These are phyloP conservation scores for Thelonectria blattea DNA, from an alignment of 2,329 filamentous ascomycete species.

Conservation along the genomic window DNA sequence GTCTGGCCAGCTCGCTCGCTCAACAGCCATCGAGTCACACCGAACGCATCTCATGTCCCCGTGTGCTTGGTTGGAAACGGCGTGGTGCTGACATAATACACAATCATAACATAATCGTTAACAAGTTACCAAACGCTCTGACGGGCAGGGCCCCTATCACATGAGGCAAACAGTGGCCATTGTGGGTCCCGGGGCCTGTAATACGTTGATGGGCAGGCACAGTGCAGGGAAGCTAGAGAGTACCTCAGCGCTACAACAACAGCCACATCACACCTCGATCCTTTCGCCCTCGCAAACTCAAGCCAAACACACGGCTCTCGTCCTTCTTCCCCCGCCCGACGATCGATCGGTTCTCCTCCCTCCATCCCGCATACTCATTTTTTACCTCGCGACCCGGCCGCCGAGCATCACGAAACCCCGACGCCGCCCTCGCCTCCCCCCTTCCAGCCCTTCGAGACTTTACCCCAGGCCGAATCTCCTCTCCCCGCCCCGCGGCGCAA, in stretches of 20 bases:
- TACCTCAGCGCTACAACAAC: slow-evolving; percentile 23
- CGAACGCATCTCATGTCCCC: background rate
- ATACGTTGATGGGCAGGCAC: slow-evolving; percentile 13
- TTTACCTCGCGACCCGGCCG: slow-evolving; percentile 1
- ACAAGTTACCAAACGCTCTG: background rate
- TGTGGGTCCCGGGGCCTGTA: background rate
- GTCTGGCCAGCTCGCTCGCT: background rate
- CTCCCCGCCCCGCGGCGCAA: slow-evolving; percentile 24
- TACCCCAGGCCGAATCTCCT: slow-evolving; percentile 16
- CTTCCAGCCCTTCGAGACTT: slow-evolving; percentile 1
- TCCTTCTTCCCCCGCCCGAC: slow-evolving; percentile 19
- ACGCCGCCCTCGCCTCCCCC: background rate
- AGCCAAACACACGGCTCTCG: slow-evolving; percentile 20
- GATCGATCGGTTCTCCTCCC: slow-evolving; percentile 16
- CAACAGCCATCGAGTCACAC: background rate
- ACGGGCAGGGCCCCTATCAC: background rate
- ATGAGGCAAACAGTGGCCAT: background rate
- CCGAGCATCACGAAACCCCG: background rate
- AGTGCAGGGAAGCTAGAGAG: slow-evolving; percentile 33
- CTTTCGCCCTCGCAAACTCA: slow-evolving; percentile 20
- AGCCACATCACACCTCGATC: slow-evolving; percentile 27
- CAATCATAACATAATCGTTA: no score
- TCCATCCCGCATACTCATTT: slow-evolving; percentile 3
- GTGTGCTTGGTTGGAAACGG: background rate
- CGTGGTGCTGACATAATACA: background rate